phyloP scores from a whole-genome alignment of 306 rosid species.

The Fagus crenata region DNA sequence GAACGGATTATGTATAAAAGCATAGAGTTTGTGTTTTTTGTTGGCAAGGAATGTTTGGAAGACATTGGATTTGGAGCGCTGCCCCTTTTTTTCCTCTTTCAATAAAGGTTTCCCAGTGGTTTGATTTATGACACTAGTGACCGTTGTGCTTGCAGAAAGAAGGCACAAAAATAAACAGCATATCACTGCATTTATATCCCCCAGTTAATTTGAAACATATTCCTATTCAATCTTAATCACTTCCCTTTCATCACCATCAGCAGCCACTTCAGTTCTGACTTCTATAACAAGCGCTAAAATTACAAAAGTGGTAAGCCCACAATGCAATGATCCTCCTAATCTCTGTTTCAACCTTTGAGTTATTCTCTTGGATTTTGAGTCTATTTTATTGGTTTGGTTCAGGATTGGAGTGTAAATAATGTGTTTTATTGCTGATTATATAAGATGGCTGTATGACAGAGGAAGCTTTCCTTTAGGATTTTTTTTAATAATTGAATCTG shows the following conservation, averaged over 20 bases:
- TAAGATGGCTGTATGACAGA: neutral
- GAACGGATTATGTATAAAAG: constrained; percentile 16
- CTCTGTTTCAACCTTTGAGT: neutral
- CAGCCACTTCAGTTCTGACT: neutral
- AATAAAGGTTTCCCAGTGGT: neutral
- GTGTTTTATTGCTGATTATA: neutral
- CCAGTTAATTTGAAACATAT: neutral
- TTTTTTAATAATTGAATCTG: too few relatives aligned
- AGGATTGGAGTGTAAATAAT: neutral
- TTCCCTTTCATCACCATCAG: neutral
- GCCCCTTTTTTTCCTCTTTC: too few relatives aligned
- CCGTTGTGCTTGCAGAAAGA: neutral
- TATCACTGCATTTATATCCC: neutral
- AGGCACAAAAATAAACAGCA: neutral
- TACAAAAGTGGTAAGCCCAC: neutral
- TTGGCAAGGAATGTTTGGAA: too few relatives aligned
- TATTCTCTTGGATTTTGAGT: neutral
- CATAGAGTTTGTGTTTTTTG: constrained; percentile 1
- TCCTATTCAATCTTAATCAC: neutral
- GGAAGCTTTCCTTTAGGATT: too few relatives aligned
- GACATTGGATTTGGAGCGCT: too few relatives aligned
- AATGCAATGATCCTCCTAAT: neutral
- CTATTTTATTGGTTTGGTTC: neutral
- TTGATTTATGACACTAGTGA: neutral
- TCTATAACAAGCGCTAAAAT: neutral